Base-by-base conservation (phyloP, 2,329 filamentous ascomycete genomes). In the Diaporthe aspalathi region DNA sequence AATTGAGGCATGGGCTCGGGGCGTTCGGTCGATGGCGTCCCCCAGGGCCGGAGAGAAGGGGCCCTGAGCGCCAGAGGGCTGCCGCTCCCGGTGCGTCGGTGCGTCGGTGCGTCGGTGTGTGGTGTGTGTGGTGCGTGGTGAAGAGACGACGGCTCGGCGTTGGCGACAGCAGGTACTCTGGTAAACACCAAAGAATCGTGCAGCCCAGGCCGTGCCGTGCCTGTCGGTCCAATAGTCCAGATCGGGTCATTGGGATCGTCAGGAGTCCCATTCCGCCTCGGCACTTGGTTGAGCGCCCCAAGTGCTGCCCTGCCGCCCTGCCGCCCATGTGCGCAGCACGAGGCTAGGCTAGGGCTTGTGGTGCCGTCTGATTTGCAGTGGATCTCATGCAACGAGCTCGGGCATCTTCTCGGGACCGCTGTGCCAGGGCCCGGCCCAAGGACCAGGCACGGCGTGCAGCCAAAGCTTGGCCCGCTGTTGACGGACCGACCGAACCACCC, bases 131-230 rank as follows among this genome's bases (percentile, higher is more conserved):
- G n/a, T n/a, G n/a, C n/a, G n/a, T n/a, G n/a, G n/a, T n/a, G n/a
- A n/a, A n/a, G n/a, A n/a, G n/a, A n/a, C n/a, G 56, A 60, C 35
- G 54, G 54, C 17, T 60, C 56, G 56, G 56, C 17, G 22, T 60
- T 45, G 56, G 38, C 56, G 56, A 45, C n/a, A 22, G 38, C 60
- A 24, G 24, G 40, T 12, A 11, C 9, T 29, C 60, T 12, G 7
- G n/a, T 35, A 63, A 35, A 63, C 60, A 63, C 49, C 29, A 50
- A 43, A 49, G 60, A 63, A 63, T 49, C 60, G 43, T 63, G 60
- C 60, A 63, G 43, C 43, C 60, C 43, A 49, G 60, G 20, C 60
- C 60, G 60, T 63, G 60, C 60, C 60, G 60, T 63, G 60, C 60
- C 49, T 49, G 60, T 38, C 60, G 43, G 17, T 43, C 60, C 60